phyloP scores from a whole-genome alignment of 106 monocot species.

The Dendrobium huoshanense region DNA sequence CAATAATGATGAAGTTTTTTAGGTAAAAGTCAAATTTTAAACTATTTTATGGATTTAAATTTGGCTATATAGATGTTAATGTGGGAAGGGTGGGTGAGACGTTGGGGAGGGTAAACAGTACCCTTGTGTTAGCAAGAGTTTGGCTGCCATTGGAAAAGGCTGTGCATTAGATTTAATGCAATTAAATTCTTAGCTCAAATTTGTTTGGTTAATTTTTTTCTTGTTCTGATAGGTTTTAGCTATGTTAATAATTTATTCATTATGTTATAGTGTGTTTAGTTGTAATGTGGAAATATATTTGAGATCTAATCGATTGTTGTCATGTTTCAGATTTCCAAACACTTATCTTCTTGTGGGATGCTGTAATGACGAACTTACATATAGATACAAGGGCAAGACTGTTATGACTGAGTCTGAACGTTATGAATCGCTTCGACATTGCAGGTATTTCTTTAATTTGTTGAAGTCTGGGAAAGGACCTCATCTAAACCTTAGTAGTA shows the following conservation, averaged over 20 bases:
- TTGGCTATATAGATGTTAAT: background rate
- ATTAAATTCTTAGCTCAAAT: background rate
- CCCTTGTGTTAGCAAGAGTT: background rate
- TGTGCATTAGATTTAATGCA: background rate
- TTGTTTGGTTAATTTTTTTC: background rate
- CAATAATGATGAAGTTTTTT: too few species aligned
- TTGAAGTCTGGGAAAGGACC: background rate
- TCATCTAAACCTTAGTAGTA: background rate
- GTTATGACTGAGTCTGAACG: conserved; percentile 91
- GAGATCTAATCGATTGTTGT: background rate
- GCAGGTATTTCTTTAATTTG: conserved; percentile 46
- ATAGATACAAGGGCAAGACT: conserved; percentile 87
- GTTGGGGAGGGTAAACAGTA: too few species aligned
- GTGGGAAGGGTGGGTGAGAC: background rate
- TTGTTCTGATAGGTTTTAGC: background rate
- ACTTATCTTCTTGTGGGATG: conserved; percentile 93
- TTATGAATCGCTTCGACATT: conserved; percentile 93
- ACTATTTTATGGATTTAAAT: too few species aligned
- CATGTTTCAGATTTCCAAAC: conserved; percentile 72
- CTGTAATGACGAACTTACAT: conserved; percentile 90
- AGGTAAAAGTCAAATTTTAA: too few species aligned
- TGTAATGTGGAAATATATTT: background rate
- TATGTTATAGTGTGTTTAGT: background rate
- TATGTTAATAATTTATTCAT: background rate
- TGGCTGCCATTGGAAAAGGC: background rate